Percentiles rank a stretch among this genome's conserved stretches.
phyloP scores from a whole-genome alignment of 176 grass and related monocot genomes.

The Aegilops speltoides region DNA sequence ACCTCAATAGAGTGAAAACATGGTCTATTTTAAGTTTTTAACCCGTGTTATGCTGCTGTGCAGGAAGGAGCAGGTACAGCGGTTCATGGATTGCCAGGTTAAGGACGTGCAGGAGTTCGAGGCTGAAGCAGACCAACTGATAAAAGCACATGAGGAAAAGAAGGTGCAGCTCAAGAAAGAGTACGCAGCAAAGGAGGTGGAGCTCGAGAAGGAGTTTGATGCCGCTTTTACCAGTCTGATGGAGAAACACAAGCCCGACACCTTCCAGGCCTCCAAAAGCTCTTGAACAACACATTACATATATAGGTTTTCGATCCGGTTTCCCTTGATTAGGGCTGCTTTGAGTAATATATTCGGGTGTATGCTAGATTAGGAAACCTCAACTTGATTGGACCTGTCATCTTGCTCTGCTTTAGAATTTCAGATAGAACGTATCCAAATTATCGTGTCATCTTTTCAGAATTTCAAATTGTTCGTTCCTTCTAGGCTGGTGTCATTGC shows the following conservation, averaged over 20 bases:
- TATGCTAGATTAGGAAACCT: no score
- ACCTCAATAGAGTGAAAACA: neutral
- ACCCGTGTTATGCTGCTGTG: neutral
- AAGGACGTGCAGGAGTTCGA: slow-evolving; percentile 75
- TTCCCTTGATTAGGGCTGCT: no score
- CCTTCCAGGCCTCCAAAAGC: no score
- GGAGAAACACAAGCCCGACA: neutral
- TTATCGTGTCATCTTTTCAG: no score
- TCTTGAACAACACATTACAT: no score
- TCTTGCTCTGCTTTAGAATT: no score
- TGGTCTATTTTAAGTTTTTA: neutral
- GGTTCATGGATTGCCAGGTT: slow-evolving; percentile 65
- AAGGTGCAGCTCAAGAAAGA: slow-evolving; percentile 51
- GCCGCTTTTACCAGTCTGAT: slow-evolving; percentile 55
- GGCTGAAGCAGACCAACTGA: slow-evolving; percentile 51
- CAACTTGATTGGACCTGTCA: no score
- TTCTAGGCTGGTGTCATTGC: no score
- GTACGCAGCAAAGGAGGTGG: slow-evolving; percentile 60
- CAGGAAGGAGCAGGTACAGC: slow-evolving; percentile 70
- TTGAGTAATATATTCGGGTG: no score
- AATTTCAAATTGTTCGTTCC: no score
- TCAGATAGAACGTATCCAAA: no score
- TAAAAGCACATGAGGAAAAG: slow-evolving; percentile 53
- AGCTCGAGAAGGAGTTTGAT: slow-evolving; percentile 60
- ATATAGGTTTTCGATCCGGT: no score